A percentile compares a stretch with the other conserved stretches of the same genome.
These are phyloP conservation scores for Beauveria sp. DNA, from an alignment of 2,329 filamentous ascomycete genomes.

Conservation along the genomic window DNA sequence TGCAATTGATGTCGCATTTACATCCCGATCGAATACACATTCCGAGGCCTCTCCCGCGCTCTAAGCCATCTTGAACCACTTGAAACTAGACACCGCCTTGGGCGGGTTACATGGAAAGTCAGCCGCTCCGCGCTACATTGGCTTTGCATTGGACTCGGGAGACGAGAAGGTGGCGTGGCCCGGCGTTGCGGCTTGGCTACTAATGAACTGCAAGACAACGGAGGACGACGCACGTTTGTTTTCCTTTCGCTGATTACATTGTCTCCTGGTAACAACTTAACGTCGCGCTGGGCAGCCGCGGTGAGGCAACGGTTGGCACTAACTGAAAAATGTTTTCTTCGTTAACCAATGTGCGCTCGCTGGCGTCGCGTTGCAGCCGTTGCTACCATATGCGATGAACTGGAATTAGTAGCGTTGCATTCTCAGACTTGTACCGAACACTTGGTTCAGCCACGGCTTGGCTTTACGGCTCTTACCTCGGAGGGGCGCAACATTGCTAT, in stretches of 20 bases:
- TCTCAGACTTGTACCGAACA: background rate
- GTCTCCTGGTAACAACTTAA: background rate
- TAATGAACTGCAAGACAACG: background rate
- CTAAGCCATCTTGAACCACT: constrained; percentile 4
- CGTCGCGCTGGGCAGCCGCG: background rate
- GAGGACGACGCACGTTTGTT: background rate
- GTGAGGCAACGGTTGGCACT: background rate
- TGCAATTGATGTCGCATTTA: background rate
- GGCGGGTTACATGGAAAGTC: background rate
- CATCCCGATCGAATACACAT: background rate
- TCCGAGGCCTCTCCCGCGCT: background rate
- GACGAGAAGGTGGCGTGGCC: background rate
- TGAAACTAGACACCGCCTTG: background rate
- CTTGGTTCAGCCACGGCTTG: background rate
- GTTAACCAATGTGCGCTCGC: background rate
- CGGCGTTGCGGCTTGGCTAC: background rate
- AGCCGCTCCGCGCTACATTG: constrained; percentile 1
- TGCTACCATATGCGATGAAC: background rate
- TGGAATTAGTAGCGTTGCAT: background rate
- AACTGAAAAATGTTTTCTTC: background rate
- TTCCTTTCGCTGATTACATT: background rate
- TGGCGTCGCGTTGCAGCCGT: background rate
- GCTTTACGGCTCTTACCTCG: background rate
- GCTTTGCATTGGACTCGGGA: background rate
- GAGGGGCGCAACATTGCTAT: background rate